Conservation (phyloP, 2,329 filamentous ascomycete species). For the Trichoderma sp. region DNA sequence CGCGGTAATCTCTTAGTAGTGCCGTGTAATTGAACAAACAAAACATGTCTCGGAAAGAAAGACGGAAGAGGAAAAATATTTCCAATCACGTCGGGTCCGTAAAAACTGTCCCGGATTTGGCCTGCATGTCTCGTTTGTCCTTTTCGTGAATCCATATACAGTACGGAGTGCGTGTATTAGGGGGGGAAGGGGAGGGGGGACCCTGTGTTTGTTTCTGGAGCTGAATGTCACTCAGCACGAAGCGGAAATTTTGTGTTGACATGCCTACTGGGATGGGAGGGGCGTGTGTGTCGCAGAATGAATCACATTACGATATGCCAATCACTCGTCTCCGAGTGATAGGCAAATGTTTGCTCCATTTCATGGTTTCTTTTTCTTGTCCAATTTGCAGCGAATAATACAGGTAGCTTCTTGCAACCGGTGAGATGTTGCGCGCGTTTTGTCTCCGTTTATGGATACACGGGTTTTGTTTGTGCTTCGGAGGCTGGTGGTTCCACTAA, state of each 20-base stretch:
- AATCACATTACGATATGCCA: conserved; percentile 12
- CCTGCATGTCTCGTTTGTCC: not conserved
- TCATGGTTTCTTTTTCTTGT: not conserved
- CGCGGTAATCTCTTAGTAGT: not conserved
- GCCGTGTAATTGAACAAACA: not conserved
- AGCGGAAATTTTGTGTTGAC: not conserved
- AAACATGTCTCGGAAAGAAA: not conserved
- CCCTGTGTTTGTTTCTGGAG: conserved; percentile 1
- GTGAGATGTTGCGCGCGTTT: not conserved
- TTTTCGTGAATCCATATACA: not conserved
- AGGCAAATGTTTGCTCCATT: not conserved
- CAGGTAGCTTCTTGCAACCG: not conserved
- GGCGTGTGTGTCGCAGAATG: not conserved
- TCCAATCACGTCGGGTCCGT: not conserved
- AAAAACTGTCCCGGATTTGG: not conserved
- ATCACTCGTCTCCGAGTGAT: not conserved
- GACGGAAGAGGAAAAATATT: not conserved
- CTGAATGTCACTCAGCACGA: not conserved
- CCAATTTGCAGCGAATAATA: not conserved
- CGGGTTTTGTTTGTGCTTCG: not conserved
- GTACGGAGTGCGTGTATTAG: not conserved
- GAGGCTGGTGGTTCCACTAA: conserved; percentile 12
- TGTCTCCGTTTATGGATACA: not conserved
- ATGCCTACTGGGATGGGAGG: not conserved
- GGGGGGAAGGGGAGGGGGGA: not conserved